Evolutionary conservation across 2,329 filamentous ascomycete species (phyloP), one percentile per base, ranked within the genome.

Genomic region (Neopestalotiopsis clavispora): DNA sequence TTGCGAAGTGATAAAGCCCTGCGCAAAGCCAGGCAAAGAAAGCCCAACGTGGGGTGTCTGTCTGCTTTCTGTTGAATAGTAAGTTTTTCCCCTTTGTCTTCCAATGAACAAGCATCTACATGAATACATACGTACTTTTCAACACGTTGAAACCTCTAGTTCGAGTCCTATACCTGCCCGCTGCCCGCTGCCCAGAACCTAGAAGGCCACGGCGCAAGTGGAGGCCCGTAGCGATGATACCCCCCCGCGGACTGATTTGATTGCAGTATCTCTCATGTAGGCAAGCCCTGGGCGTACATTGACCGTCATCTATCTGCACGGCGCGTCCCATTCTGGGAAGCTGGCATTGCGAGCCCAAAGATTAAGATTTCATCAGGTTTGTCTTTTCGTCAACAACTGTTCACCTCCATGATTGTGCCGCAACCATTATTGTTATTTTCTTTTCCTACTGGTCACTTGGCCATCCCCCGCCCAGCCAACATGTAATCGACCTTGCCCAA

Each of bases 271-370:
- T 52, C 45, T 52, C 17, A 52, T 52, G 45, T 52, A 52, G 45
- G 45, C 45, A 17, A n/a, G 9, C 45, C 45, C 45, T 52, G 45
- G 45, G 45, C 30, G 30, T 14, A 12, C 17, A 59, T 59, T 59
- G 20, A 38, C 59, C 20, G 30, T 10, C 59, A 62, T 62, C 30
- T 34, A 62, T 40, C 30, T 62, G 30, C 59, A 30, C 59, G 59
- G 59, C 59, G 34, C n/a, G 59, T 62, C 59, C 61, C 61, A 28
- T 45, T 64, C 61, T 64, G 61, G 61, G 61, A 64, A 64, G 61
- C 40, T 64, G 61, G 42, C n/a, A 64, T 45, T 28, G 23, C 30
- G 57, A 28, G 59, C 28, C 59, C 59, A 30, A 62, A 40, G 40
- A 64, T 42, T 64, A 64, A 64, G 61, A 64, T 64, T 38, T 64